Percentiles rank a stretch among this genome's conserved stretches.
These are phyloP conservation scores for Paecilomyces sp. DNA, from an alignment of 2,329 filamentous ascomycete genomes.

Conservation along the genomic window DNA sequence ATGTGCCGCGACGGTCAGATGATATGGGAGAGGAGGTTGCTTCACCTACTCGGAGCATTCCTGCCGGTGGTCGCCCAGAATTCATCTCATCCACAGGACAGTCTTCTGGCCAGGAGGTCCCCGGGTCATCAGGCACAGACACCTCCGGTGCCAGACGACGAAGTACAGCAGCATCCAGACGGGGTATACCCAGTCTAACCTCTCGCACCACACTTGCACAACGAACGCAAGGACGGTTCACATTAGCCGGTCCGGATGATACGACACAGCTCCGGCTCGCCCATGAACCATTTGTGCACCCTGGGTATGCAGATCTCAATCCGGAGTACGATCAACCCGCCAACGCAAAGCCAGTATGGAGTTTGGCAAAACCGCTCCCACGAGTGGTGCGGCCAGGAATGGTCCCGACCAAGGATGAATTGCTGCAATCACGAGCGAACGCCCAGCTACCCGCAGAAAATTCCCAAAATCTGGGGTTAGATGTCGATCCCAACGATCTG, in stretches of 20 bases:
- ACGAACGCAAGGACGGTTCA: constrained; percentile 22
- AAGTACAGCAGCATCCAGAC: constrained; percentile 14
- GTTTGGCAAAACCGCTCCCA: constrained; percentile 47
- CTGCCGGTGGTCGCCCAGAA: neutral
- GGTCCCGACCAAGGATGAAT: constrained; percentile 39
- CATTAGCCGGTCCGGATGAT: constrained; percentile 24
- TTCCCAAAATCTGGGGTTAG: constrained; percentile 24
- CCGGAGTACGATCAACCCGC: constrained; percentile 48
- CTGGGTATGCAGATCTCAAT: constrained; percentile 48
- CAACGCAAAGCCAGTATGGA: constrained; percentile 46
- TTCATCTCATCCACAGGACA: neutral
- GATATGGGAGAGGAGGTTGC: neutral
- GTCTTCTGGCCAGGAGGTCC: neutral
- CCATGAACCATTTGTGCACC: constrained; percentile 44
- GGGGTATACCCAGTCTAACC: constrained; percentile 15
- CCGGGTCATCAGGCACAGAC: neutral
- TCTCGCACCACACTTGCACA: constrained; percentile 19
- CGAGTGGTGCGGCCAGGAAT: constrained; percentile 49
- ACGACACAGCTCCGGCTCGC: constrained; percentile 20
- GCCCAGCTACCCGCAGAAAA: constrained; percentile 25
- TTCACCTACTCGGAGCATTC: neutral
- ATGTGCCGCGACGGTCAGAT: neutral
- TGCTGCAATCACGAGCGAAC: constrained; percentile 22
- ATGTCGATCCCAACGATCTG: constrained; percentile 36
- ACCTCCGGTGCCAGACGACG: constrained; percentile 10